phyloP scores from a whole-genome alignment of 768 basidiomycete species.

The Collybia mongolica region DNA sequence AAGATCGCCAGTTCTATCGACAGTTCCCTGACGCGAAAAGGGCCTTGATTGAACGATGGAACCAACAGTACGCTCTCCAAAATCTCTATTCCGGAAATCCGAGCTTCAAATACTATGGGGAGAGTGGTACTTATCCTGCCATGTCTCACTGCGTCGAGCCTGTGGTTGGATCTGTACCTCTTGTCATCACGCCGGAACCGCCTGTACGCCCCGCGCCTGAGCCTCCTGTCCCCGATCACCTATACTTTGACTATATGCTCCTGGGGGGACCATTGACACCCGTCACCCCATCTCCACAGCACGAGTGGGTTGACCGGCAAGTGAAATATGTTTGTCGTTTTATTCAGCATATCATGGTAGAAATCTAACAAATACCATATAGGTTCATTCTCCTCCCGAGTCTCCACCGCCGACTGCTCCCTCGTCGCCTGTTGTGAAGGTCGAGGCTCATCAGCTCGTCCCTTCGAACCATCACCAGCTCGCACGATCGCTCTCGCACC shows the following conservation, averaged over 20 bases:
- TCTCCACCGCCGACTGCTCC: not conserved
- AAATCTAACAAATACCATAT: not conserved
- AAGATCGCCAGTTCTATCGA: slow-evolving; percentile 16
- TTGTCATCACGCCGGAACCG: no score
- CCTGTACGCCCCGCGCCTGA: no score
- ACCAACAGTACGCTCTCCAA: not conserved
- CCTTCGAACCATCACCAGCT: not conserved
- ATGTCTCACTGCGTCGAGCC: not conserved
- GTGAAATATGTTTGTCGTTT: no score
- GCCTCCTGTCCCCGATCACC: no score
- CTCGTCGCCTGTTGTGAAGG: not conserved
- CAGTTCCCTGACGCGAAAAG: slow-evolving; percentile 15
- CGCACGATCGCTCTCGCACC: no score
- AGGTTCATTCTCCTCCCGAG: not conserved
- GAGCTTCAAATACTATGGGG: not conserved
- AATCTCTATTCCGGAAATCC: not conserved
- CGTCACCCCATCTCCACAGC: no score
- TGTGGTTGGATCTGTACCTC: no score
- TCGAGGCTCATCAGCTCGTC: not conserved
- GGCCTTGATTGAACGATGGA: slow-evolving; percentile 13
- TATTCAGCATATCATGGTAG: no score
- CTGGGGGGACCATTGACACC: no score
- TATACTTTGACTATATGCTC: no score
- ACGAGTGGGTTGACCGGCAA: no score
- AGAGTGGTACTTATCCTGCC: not conserved